phyloP scores from a whole-genome alignment of 2,329 filamentous ascomycete genomes.

The Exophiala bonariae region DNA sequence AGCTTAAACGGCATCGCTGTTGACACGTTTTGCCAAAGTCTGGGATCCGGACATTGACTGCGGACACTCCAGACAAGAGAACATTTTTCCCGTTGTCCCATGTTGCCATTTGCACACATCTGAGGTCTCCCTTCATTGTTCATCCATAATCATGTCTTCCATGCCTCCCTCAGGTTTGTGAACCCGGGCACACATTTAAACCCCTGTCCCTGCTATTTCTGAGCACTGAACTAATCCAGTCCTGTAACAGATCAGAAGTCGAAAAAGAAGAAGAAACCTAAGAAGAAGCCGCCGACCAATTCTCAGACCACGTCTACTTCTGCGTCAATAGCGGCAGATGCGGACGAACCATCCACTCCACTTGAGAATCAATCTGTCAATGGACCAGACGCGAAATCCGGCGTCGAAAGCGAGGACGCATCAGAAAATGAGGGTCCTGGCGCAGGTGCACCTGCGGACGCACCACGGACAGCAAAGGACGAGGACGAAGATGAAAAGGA shows the following conservation, averaged over 20 bases:
- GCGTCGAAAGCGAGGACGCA: conserved; percentile 19
- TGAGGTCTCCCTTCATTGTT: conserved; percentile 12
- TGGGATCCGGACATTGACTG: too few species aligned
- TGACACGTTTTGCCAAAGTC: too few species aligned
- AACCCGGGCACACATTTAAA: background rate
- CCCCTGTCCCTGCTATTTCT: too few species aligned
- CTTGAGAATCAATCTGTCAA: conserved; percentile 9
- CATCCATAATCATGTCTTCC: conserved; percentile 18
- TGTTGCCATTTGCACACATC: too few species aligned
- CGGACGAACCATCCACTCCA: conserved; percentile 8
- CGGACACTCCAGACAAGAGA: too few species aligned
- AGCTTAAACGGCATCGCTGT: too few species aligned
- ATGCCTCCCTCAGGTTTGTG: conserved; percentile 19
- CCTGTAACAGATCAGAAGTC: conserved; percentile 25
- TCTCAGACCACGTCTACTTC: conserved; percentile 5
- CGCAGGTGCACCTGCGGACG: background rate
- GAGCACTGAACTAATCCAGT: too few species aligned
- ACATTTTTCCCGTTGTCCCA: too few species aligned
- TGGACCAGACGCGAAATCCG: conserved; percentile 15
- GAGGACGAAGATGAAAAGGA: conserved; percentile 2
- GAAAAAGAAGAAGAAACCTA: conserved; percentile 28
- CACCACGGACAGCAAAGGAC: background rate
- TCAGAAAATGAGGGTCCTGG: conserved; percentile 17
- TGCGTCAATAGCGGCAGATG: too few species aligned
- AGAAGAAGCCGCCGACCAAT: conserved; percentile 22